These are phyloP conservation scores for Monosporozyma yasuniensis DNA, from an alignment of 805 yeast genomes.

Conservation along the genomic window DNA sequence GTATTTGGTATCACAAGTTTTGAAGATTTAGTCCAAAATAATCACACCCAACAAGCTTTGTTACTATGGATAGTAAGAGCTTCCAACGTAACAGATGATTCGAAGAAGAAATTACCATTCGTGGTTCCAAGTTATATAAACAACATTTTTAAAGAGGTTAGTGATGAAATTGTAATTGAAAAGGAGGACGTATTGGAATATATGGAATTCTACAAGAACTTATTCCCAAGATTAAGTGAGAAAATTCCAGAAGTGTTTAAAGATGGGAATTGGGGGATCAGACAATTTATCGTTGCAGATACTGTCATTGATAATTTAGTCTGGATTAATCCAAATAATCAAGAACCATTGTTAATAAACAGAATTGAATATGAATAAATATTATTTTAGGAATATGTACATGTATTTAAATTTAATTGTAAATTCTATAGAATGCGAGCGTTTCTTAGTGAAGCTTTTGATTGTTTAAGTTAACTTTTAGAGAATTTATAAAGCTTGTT, in stretches of 20 bases:
- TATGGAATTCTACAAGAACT: constrained; percentile 42
- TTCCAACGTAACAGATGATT: constrained; percentile 35
- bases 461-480: neutral
- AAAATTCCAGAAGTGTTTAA: constrained; percentile 51
- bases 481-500: neutral
- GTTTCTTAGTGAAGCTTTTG: neutral
- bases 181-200: constrained; percentile 49
- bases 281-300: constrained; percentile 38
- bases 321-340: constrained; percentile 33
- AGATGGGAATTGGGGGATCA: constrained; percentile 38
- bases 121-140: constrained; percentile 44
- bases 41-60: constrained; percentile 49
- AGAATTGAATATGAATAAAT: constrained; percentile 5
- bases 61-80: constrained; percentile 57
- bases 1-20: constrained; percentile 49
- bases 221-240: constrained; percentile 40
- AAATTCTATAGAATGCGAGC: neutral
- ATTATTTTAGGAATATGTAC: neutral
- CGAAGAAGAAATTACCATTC: constrained; percentile 16
- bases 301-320: constrained; percentile 43
- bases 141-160: constrained; percentile 32
- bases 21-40: constrained; percentile 41
- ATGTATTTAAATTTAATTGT: neutral
- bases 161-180: constrained; percentile 34
- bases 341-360: constrained; percentile 31